Percentiles rank a stretch among this genome's conserved stretches.
Evolutionary conservation across 768 basidiomycete genomes (phyloP).

Genomic region (Boletus coccyginus): DNA sequence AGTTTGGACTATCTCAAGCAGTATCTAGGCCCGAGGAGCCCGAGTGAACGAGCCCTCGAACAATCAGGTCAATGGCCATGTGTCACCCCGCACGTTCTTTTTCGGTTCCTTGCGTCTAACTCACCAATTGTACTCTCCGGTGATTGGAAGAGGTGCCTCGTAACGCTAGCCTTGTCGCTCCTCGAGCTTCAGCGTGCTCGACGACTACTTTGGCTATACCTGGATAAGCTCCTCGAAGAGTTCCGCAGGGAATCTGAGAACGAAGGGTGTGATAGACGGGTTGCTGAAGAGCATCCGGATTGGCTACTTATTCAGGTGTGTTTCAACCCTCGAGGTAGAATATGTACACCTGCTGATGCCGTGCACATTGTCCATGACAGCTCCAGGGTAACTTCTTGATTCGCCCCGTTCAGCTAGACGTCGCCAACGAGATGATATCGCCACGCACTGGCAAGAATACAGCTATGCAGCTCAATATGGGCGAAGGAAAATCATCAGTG

Average conservation of each 20-base stretch:
- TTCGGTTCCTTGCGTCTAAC: constrained; percentile 29
- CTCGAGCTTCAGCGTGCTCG: constrained; percentile 39
- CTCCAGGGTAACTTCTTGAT: constrained; percentile 44
- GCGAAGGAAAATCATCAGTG: constrained; percentile 52
- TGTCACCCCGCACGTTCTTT: constrained; percentile 30
- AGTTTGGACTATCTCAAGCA: neutral
- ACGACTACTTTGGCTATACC: constrained; percentile 30
- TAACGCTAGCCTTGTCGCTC: constrained; percentile 25
- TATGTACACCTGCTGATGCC: neutral
- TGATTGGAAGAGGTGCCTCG: constrained; percentile 33
- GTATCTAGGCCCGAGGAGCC: constrained; percentile 12
- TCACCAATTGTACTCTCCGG: constrained; percentile 12
- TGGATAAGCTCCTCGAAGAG: constrained; percentile 27
- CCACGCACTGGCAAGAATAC: constrained; percentile 38
- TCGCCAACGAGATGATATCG: constrained; percentile 47
- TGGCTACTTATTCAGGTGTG: constrained; percentile 47
- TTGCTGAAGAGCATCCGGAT: constrained; percentile 28
- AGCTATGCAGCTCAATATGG: constrained; percentile 54
- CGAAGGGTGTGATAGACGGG: constrained; percentile 20
- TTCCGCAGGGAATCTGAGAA: constrained; percentile 28
- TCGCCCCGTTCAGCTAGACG: constrained; percentile 40
- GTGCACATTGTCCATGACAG: constrained; percentile 22
- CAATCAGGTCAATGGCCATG: constrained; percentile 38
- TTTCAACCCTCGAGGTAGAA: neutral
- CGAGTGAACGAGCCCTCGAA: constrained; percentile 16